Percentiles rank a stretch among this genome's conserved stretches.
These are phyloP conservation scores for Rhodotorula sp. DNA, from an alignment of 1,284 basidiomycete species.

Conservation along the genomic window DNA sequence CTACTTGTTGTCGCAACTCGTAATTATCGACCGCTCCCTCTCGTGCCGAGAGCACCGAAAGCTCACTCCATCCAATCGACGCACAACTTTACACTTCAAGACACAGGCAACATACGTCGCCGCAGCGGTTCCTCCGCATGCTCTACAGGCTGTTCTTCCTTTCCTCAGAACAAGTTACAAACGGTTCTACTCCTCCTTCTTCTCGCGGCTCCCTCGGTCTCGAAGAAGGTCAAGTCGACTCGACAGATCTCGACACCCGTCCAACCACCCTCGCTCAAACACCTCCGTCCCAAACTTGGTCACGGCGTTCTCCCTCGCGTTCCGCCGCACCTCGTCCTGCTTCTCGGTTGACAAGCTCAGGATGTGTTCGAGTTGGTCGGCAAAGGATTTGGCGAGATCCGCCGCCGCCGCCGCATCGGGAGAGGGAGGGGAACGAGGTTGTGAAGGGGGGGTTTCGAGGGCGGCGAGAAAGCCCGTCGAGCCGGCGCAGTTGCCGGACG, in stretches of 20 bases:
- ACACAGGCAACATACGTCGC: too few species aligned
- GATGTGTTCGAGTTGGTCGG: slow-evolving; percentile 65
- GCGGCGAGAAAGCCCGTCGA: slow-evolving; percentile 79
- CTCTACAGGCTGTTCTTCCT: too few species aligned
- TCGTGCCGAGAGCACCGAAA: too few species aligned
- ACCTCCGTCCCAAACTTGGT: slow-evolving; percentile 71
- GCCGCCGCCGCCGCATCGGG: background rate
- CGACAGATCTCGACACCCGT: slow-evolving; percentile 7
- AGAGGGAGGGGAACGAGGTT: background rate
- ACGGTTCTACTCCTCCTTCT: background rate
- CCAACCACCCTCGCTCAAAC: slow-evolving; percentile 61
- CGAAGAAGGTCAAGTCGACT: background rate
- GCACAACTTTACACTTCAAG: too few species aligned
- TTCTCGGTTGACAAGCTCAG: slow-evolving; percentile 62
- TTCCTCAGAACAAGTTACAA: too few species aligned
- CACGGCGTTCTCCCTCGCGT: slow-evolving; percentile 69
- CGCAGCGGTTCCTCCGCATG: too few species aligned
- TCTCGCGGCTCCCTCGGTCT: background rate
- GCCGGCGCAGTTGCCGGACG: slow-evolving; percentile 63
- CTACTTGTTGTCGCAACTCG: too few species aligned
- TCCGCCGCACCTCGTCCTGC: slow-evolving; percentile 62
- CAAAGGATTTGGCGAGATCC: slow-evolving; percentile 61
- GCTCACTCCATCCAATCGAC: too few species aligned
- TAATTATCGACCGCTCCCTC: too few species aligned
- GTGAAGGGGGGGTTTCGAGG: slow-evolving; percentile 49